These are phyloP conservation scores for Rhizopogon rudus DNA, from an alignment of 768 basidiomycete genomes.

Conservation along the genomic window DNA sequence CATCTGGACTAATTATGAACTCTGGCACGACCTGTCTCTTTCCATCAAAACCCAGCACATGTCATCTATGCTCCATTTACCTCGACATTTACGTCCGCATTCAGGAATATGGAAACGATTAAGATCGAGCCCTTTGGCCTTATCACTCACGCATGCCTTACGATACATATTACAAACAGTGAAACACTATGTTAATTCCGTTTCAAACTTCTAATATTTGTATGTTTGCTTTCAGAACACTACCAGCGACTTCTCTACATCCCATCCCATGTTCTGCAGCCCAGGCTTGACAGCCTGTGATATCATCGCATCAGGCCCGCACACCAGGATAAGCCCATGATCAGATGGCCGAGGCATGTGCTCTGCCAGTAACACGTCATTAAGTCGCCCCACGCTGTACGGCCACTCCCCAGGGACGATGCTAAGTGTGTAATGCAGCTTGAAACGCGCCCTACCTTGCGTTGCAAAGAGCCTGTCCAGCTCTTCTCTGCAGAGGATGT, in stretches of 20 bases:
- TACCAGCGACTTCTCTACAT: conserved; percentile 27
- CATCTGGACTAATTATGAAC: no score
- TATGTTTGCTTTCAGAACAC: conserved; percentile 23
- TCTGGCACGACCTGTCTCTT: no score
- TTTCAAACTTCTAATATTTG: neutral
- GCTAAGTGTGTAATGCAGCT: conserved; percentile 40
- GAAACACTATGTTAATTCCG: no score
- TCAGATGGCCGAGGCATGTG: conserved; percentile 37
- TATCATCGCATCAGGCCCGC: conserved; percentile 45
- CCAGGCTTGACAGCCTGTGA: conserved; percentile 25
- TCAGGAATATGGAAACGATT: no score
- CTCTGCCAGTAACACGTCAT: conserved; percentile 29
- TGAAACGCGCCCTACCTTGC: conserved; percentile 28
- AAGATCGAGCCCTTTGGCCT: no score
- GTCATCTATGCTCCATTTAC: no score
- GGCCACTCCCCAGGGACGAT: conserved; percentile 31
- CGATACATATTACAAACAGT: no score
- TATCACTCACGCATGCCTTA: no score
- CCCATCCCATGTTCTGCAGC: conserved; percentile 29
- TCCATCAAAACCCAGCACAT: no score
- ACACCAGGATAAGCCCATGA: conserved; percentile 39
- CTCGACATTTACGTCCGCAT: no score
- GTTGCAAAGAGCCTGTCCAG: conserved; percentile 33
- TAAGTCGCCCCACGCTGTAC: conserved; percentile 37
- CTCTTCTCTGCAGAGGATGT: conserved; percentile 48